phyloP scores from a whole-genome alignment of 768 basidiomycete species.

The Scleroderma bovista region DNA sequence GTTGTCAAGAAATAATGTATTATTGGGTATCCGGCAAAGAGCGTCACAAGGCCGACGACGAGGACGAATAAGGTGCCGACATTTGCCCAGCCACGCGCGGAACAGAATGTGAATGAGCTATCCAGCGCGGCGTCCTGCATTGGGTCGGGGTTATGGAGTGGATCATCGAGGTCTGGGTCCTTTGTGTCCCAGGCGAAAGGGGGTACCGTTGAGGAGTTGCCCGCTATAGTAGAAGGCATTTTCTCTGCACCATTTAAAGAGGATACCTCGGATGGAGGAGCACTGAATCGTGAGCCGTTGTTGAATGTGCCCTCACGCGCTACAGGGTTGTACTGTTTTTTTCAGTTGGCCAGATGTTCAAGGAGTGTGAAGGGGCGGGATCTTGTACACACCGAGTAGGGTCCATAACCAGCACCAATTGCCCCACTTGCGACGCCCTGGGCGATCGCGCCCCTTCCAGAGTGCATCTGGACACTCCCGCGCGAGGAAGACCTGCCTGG shows the following conservation, averaged over 20 bases:
- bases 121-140: constrained; percentile 58
- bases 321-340: constrained; percentile 50
- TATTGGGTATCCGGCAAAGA: constrained; percentile 90
- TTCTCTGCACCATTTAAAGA: constrained; percentile 34
- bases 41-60: constrained; percentile 57
- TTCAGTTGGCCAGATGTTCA: neutral
- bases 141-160: constrained; percentile 83
- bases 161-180: constrained; percentile 86
- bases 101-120: constrained; percentile 65
- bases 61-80: constrained; percentile 67
- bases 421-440: constrained; percentile 76
- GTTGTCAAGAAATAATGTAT: constrained; percentile 46
- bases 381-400: constrained; percentile 64
- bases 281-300: constrained; percentile 51
- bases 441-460: constrained; percentile 53
- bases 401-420: constrained; percentile 79
- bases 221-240: constrained; percentile 20
- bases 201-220: constrained; percentile 59
- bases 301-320: constrained; percentile 40
- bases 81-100: constrained; percentile 80
- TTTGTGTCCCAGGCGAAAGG: constrained; percentile 71
- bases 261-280: constrained; percentile 43
- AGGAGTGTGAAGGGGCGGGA: neutral
- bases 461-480: constrained; percentile 21
- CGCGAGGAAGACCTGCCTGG: constrained; percentile 24